Evolutionary conservation across 306 rosid genomes (phyloP), one percentile per base, ranked within the genome.

Genomic region (Hippophae gyantsensis): DNA sequence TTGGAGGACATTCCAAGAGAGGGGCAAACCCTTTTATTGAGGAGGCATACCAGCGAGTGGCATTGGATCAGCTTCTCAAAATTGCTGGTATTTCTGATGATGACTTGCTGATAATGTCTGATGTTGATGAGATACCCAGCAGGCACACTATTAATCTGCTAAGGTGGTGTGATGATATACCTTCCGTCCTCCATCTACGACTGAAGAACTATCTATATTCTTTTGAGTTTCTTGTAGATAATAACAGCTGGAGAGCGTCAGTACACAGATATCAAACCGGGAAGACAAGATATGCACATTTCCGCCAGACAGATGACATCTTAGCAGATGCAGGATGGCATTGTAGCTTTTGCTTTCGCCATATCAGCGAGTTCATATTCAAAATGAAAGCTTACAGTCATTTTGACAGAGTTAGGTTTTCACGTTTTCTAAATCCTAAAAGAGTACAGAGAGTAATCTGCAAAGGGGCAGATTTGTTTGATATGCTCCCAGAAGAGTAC

Each of bases 341-440:
- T 69, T 92, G 99, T 67, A 92, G 99, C 89, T 92, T 92, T 68
- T 92, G 99, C 85, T 92, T 92, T 65, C 95, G 95, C 18, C 76
- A 71, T 7, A 88, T 92, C 70, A 84, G 81, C 2, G 99, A 92
- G 65, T 92, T 92, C 75, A 38, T 84, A 67, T 92, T 92, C 18
- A 92, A 92, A 85, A 92, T 92, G 94, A 92, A 86, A 71, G 99
- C 99, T 65, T 92, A 92, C 81, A 92, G 99, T 69, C 99, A 92
- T 57, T 78, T 78, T 49, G 99, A 92, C 46, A 82, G 99, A 61
- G 89, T 92, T 48, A 77, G 88, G 66, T 92, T 92, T 81, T 80
- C 92, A 54, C 89, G 76, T 60, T 92, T 83, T 64, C 66, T 92
- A 50, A 78, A 86, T 67, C 90, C 84, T 0, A 49, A 72, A 42